Conservation (phyloP, 306 rosid genomes). For the Lablab purpureus region DNA sequence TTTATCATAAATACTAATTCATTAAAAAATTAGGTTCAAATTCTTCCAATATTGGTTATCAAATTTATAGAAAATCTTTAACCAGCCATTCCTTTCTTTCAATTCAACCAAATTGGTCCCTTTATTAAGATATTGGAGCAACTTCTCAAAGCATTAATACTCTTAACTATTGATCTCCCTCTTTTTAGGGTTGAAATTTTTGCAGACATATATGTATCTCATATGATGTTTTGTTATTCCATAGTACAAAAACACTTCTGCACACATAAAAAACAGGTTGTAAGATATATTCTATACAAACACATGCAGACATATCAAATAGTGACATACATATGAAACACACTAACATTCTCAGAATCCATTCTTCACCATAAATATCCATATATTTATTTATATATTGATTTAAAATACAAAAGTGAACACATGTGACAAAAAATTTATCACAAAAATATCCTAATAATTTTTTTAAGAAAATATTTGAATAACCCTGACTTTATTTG, state of each 20-base stretch:
- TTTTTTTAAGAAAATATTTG: no score
- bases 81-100: no score
- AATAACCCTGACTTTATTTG: no score
- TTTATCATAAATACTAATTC: background rate
- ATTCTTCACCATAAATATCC: background rate
- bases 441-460: background rate
- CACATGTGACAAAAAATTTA: background rate
- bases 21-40: no score
- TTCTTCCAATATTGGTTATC: no score
- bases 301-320: conserved; percentile 17
- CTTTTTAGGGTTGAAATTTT: background rate
- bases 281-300: background rate
- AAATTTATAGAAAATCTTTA: no score
- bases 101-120: background rate
- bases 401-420: background rate
- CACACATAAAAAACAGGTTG: background rate
- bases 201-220: background rate
- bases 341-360: background rate
- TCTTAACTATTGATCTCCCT: no score
- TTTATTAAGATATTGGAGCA: background rate
- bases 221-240: background rate
- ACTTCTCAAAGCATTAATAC: background rate
- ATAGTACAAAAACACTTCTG: background rate
- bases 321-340: background rate
- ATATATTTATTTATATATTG: background rate